phyloP scores from a whole-genome alignment of 2,329 filamentous ascomycete species.

The Xylaria sp. region DNA sequence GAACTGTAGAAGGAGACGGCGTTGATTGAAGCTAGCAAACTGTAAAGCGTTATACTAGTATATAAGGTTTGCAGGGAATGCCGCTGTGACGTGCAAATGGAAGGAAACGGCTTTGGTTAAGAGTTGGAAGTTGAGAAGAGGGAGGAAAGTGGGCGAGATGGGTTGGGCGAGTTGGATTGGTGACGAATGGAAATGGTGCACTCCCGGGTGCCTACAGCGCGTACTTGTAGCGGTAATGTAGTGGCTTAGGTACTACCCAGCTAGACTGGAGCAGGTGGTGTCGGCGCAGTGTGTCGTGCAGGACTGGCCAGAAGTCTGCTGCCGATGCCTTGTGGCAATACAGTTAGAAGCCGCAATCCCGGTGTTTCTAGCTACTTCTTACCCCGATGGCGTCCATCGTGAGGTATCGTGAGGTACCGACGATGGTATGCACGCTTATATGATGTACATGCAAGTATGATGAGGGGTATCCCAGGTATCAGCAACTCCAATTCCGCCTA shows the following conservation, averaged over 20 bases:
- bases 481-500: neutral
- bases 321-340: slow-evolving; percentile 15
- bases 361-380: slow-evolving; percentile 15
- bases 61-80: slow-evolving; percentile 20
- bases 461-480: slow-evolving; percentile 28
- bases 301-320: slow-evolving; percentile 19
- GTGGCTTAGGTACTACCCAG: neutral
- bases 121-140: slow-evolving; percentile 9
- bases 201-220: neutral
- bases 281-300: slow-evolving; percentile 14
- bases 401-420: slow-evolving; percentile 4
- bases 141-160: slow-evolving; percentile 16
- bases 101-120: slow-evolving; percentile 6
- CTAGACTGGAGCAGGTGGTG: slow-evolving; percentile 14
- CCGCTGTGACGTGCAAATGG: slow-evolving; percentile 17
- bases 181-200: slow-evolving; percentile 9
- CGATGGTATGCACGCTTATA: neutral
- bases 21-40: slow-evolving; percentile 18
- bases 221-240: neutral
- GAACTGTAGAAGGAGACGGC: neutral
- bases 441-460: slow-evolving; percentile 5
- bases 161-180: slow-evolving; percentile 2
- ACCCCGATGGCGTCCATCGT: neutral
- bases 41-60: slow-evolving; percentile 24
- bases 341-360: neutral